Percentiles rank a stretch among this genome's conserved stretches.
These are phyloP conservation scores for Tricholoma saponaceum DNA, from an alignment of 768 basidiomycete species.

Conservation along the genomic window DNA sequence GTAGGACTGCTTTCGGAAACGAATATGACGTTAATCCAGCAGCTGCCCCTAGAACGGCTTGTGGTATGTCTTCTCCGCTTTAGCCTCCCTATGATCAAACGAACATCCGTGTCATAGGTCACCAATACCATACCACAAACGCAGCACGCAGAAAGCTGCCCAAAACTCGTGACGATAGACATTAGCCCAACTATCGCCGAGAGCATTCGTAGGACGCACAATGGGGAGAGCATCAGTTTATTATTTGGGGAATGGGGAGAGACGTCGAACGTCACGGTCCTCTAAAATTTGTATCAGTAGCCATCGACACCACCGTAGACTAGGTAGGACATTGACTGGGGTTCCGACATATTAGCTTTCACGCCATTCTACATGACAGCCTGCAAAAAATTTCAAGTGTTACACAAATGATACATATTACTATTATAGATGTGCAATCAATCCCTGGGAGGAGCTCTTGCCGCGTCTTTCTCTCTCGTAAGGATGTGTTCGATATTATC, in stretches of 20 bases:
- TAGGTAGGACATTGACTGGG: background rate
- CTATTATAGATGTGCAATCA: conserved; percentile 4
- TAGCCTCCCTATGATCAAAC: conserved; percentile 4
- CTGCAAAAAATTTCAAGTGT: background rate
- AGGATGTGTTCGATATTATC: conserved; percentile 57
- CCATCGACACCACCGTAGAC: background rate
- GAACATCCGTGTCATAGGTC: conserved; percentile 46
- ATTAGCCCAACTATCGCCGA: conserved; percentile 91
- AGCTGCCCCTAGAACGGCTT: conserved; percentile 76
- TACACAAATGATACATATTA: background rate
- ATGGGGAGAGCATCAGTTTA: conserved; percentile 88
- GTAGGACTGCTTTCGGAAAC: conserved; percentile 78
- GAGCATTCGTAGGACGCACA: conserved; percentile 92
- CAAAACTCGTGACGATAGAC: conserved; percentile 87
- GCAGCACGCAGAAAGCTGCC: conserved; percentile 54
- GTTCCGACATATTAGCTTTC: background rate
- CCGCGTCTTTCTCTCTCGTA: conserved; percentile 62
- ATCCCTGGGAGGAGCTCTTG: conserved; percentile 47
- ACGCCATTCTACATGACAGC: background rate
- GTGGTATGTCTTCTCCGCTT: conserved; percentile 53
- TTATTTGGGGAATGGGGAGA: conserved; percentile 84
- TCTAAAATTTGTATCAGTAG: conserved; percentile 23
- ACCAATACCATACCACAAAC: conserved; percentile 94
- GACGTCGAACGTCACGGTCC: conserved; percentile 34
- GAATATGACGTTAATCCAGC: conserved; percentile 61